A percentile compares a stretch with the other conserved stretches of the same genome.
phyloP scores from a whole-genome alignment of 2,329 filamentous ascomycete species.

The Dactylonectria macrodidyma region DNA sequence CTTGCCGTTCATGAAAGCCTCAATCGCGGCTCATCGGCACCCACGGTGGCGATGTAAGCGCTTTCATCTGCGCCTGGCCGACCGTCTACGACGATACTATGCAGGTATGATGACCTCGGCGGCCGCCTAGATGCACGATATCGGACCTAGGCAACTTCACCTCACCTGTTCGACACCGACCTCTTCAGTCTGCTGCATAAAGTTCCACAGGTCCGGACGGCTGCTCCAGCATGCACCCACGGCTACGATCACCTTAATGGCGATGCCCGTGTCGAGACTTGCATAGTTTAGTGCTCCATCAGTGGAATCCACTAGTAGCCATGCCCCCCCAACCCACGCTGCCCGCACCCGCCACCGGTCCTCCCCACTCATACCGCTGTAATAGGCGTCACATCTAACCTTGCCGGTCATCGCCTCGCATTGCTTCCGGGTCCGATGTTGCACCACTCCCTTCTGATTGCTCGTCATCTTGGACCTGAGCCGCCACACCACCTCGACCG shows the following conservation, averaged over 20 bases:
- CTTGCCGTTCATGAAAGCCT: too few relatives aligned
- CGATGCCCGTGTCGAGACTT: neutral
- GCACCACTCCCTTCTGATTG: neutral
- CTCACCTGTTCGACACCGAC: neutral
- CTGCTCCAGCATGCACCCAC: neutral
- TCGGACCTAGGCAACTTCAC: neutral
- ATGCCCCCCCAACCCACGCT: neutral
- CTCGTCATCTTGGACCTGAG: neutral
- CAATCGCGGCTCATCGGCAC: too few relatives aligned
- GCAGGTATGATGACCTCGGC: neutral
- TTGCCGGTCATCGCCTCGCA: neutral
- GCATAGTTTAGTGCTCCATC: too few relatives aligned
- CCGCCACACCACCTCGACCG: neutral
- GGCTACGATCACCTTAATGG: neutral
- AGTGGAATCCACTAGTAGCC: neutral
- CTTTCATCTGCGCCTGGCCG: neutral
- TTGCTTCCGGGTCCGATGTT: neutral
- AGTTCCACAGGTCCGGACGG: neutral
- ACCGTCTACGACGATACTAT: neutral
- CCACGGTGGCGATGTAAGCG: too few relatives aligned
- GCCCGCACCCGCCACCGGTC: too few relatives aligned
- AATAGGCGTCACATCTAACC: neutral
- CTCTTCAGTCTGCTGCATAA: constrained; percentile 9
- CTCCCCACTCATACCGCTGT: too few relatives aligned
- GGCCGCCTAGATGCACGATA: neutral